phyloP scores from a whole-genome alignment of 2,329 filamentous ascomycete genomes.

The Drechslerella coelobrocha region DNA sequence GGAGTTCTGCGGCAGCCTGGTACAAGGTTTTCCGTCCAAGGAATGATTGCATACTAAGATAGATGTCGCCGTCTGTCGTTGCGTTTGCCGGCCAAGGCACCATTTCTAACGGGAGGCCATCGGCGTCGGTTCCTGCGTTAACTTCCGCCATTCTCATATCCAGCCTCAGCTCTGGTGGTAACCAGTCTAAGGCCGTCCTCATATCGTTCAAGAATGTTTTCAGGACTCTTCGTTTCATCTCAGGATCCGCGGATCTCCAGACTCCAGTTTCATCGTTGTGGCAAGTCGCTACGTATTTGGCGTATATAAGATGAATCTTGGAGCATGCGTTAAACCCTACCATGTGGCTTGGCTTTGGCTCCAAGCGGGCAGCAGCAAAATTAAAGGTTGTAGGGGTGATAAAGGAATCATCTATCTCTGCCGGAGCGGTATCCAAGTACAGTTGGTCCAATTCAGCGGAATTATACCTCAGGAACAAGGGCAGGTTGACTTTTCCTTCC shows the following conservation, averaged over 20 bases:
- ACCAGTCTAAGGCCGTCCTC: constrained; percentile 43
- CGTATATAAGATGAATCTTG: constrained; percentile 48
- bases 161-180: constrained; percentile 40
- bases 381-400: constrained; percentile 46
- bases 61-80: constrained; percentile 47
- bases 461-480: constrained; percentile 46
- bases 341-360: constrained; percentile 36
- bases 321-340: constrained; percentile 50
- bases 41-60: constrained; percentile 49
- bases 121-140: constrained; percentile 43
- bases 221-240: constrained; percentile 45
- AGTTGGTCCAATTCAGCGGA: constrained; percentile 41
- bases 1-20: constrained; percentile 38
- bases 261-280: constrained; percentile 48
- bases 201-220: constrained; percentile 49
- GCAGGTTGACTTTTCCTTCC: constrained; percentile 46
- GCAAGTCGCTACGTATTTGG: constrained; percentile 45
- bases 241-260: constrained; percentile 45
- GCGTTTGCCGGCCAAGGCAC: constrained; percentile 46
- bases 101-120: constrained; percentile 46
- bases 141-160: constrained; percentile 49
- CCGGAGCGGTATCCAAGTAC: constrained; percentile 38
- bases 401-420: constrained; percentile 43
- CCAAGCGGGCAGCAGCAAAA: constrained; percentile 32
- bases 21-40: constrained; percentile 44